Percentiles rank a stretch among this genome's conserved stretches.
phyloP scores from a whole-genome alignment of 805 yeast species.

The Hanseniaspora lachancei region DNA sequence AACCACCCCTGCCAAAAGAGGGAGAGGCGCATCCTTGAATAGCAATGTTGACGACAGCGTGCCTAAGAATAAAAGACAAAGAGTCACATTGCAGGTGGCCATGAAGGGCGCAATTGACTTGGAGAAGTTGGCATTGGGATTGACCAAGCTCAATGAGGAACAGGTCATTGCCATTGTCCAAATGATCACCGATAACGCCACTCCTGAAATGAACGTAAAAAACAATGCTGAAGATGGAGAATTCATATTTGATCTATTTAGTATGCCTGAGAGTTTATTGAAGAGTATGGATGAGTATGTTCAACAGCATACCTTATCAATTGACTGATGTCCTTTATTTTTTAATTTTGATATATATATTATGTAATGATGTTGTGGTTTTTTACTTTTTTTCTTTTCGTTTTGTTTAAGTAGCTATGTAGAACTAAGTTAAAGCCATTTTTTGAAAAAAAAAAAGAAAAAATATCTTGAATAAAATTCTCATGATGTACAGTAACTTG shows the following conservation, averaged over 20 bases:
- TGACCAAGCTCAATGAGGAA: constrained; percentile 80
- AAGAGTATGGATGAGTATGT: constrained; percentile 93
- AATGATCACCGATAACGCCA: constrained; percentile 91
- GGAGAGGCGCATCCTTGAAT: constrained; percentile 11
- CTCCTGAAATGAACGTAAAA: constrained; percentile 88
- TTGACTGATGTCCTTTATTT: not conserved
- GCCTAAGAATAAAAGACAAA: constrained; percentile 20
- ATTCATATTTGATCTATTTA: constrained; percentile 88
- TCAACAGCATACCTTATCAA: constrained; percentile 39
- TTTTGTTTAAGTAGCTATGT: not conserved
- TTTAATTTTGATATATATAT: not conserved
- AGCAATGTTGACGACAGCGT: constrained; percentile 11
- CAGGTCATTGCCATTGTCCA: constrained; percentile 90
- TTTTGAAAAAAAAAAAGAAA: no score
- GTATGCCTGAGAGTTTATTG: constrained; percentile 79
- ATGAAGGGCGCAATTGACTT: constrained; percentile 69
- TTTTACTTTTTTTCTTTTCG: not conserved
- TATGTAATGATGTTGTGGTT: not conserved
- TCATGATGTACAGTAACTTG: not conserved
- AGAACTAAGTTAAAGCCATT: not conserved
- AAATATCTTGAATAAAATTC: not conserved
- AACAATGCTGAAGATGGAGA: constrained; percentile 95
- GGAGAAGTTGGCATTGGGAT: constrained; percentile 79
- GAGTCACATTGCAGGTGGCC: constrained; percentile 27
- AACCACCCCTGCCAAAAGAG: constrained; percentile 26